Conservation (phyloP, 306 rosid genomes). For the Macrotyloma uniflorum region DNA sequence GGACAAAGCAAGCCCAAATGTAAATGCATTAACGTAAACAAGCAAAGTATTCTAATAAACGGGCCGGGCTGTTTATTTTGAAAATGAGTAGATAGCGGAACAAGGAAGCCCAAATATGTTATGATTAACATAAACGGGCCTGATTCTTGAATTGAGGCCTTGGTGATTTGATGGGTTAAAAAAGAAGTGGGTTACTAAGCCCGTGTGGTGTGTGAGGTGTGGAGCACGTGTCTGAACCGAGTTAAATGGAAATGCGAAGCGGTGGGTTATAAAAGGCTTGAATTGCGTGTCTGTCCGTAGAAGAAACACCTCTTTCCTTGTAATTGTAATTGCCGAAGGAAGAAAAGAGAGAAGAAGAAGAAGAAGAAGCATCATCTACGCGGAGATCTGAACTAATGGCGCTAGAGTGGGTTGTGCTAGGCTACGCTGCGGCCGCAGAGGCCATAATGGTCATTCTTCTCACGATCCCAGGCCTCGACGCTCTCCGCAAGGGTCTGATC, state of each 20-base stretch:
- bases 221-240: conserved; percentile 8
- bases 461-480: conserved; percentile 87
- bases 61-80: too few relatives aligned
- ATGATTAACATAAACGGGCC: too few relatives aligned
- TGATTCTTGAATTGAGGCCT: not conserved
- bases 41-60: too few relatives aligned
- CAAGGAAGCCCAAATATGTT: too few relatives aligned
- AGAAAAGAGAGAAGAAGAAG: conserved; percentile 8
- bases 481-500: conserved; percentile 83
- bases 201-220: conserved; percentile 24
- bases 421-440: conserved; percentile 95
- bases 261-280: not conserved
- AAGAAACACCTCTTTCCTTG: not conserved
- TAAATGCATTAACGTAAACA: too few relatives aligned
- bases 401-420: conserved; percentile 93
- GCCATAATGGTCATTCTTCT: conserved; percentile 95
- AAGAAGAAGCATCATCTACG: not conserved
- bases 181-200: not conserved
- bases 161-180: not conserved
- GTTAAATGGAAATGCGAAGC: not conserved
- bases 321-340: not conserved
- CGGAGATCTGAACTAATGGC: conserved; percentile 57
- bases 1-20: not conserved
- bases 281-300: not conserved
- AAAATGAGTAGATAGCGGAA: too few relatives aligned